Evolutionary conservation across 306 rosid genomes (phyloP).

Genomic region (Gynostemma pentaphyllum): DNA sequence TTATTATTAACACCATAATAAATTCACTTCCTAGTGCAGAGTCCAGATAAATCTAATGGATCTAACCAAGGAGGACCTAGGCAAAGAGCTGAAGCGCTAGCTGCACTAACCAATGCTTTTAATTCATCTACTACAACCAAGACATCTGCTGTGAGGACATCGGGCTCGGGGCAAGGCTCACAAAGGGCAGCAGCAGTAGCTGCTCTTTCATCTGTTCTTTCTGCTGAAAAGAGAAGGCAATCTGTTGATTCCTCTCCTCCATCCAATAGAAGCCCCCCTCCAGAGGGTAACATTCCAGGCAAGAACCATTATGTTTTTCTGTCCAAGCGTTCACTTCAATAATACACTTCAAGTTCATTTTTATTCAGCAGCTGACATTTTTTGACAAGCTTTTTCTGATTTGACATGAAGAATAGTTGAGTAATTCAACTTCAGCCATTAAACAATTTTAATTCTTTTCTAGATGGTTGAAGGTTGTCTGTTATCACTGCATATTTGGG

Average conservation of each 20-base stretch:
- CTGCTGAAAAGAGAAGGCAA: constrained; percentile 69
- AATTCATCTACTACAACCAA: constrained; percentile 47
- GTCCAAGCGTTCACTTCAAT: not conserved
- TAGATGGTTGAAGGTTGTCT: not conserved
- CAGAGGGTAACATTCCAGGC: constrained; percentile 47
- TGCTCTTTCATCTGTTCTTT: constrained; percentile 87
- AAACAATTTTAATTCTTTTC: too few species aligned
- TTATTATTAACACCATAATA: not conserved
- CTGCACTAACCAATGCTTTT: constrained; percentile 84
- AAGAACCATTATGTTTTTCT: constrained; percentile 17
- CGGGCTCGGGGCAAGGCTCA: constrained; percentile 60
- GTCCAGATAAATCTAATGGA: constrained; percentile 63
- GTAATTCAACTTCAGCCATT: too few species aligned
- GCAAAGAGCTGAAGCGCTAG: constrained; percentile 98
- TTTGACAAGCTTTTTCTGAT: not conserved
- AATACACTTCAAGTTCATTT: constrained; percentile 1
- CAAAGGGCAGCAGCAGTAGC: constrained; percentile 99
- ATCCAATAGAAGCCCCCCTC: constrained; percentile 43
- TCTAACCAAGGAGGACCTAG: constrained; percentile 66
- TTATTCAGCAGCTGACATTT: not conserved
- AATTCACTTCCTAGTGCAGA: constrained; percentile 12
- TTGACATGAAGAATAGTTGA: not conserved
- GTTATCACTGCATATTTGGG: not conserved
- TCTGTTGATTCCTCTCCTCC: constrained; percentile 65
- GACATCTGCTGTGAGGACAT: constrained; percentile 29